Evolutionary conservation across 2,329 filamentous ascomycete genomes (phyloP).

Genomic region (Fusarium begoniae): DNA sequence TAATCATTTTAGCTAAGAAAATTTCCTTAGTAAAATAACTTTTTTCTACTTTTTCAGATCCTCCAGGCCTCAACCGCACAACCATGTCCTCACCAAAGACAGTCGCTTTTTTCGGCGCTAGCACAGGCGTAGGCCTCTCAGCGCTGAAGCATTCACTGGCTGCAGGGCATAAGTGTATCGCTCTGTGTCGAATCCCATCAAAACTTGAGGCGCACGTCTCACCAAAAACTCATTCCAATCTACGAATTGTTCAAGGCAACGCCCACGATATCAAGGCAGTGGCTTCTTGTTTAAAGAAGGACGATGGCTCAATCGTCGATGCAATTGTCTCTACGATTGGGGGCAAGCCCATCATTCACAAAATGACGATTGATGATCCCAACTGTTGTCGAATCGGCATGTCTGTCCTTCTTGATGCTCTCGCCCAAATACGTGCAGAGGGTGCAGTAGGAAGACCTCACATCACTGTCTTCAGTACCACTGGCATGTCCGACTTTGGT

Average conservation of each 20-base stretch:
- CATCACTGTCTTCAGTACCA: conserved; percentile 51
- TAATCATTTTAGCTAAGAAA: too few relatives aligned
- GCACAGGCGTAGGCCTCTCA: conserved; percentile 58
- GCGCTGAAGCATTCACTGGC: conserved; percentile 56
- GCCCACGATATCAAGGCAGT: conserved; percentile 54
- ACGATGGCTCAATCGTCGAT: conserved; percentile 51
- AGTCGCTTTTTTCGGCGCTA: conserved; percentile 64
- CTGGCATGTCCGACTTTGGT: conserved; percentile 49
- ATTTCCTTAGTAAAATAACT: too few relatives aligned
- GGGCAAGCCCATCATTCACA: conserved; percentile 44
- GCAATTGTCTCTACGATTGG: conserved; percentile 60
- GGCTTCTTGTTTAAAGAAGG: conserved; percentile 46
- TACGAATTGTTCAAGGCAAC: conserved; percentile 58
- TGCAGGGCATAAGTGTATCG: conserved; percentile 57
- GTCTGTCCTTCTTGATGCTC: conserved; percentile 51
- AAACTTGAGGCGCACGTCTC: conserved; percentile 55
- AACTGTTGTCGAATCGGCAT: conserved; percentile 59
- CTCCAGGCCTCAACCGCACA: too few relatives aligned
- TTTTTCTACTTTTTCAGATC: accelerated
- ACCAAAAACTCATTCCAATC: conserved; percentile 45
- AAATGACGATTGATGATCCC: conserved; percentile 54
- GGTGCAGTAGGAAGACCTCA: conserved; percentile 45
- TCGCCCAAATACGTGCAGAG: conserved; percentile 44
- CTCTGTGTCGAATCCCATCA: conserved; percentile 59
- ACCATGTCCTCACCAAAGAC: conserved; percentile 44